A percentile compares a stretch with the other conserved stretches of the same genome.
Evolutionary conservation across 441 rosid species (phyloP).

Genomic region (Flueggea neowawraea): DNA sequence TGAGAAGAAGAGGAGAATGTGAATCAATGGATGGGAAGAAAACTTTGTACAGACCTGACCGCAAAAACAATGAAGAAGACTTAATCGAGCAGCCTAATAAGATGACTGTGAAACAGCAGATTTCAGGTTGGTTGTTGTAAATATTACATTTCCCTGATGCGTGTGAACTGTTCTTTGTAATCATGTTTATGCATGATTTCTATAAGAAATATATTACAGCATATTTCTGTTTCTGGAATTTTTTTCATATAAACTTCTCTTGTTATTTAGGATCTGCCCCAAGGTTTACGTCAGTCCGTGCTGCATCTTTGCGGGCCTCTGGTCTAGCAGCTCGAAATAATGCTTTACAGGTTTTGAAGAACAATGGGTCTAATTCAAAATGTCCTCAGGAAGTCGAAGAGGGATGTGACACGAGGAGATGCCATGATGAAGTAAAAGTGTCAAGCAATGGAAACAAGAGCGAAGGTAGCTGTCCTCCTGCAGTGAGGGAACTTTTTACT

Average conservation of each 20-base stretch:
- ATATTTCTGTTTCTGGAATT: background rate
- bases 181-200: background rate
- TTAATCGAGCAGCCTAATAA: constrained; percentile 16
- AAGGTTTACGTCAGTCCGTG: constrained; percentile 72
- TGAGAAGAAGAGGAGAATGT: constrained; percentile 9
- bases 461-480: constrained; percentile 29
- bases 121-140: constrained; percentile 26
- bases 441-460: constrained; percentile 27
- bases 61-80: constrained; percentile 12
- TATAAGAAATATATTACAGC: background rate
- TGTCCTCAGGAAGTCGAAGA: constrained; percentile 26
- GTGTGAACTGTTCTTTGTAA: background rate
- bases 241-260: constrained; percentile 2
- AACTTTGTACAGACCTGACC: background rate
- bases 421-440: constrained; percentile 24
- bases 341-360: constrained; percentile 20
- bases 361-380: constrained; percentile 19
- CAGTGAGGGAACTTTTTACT: constrained; percentile 59
- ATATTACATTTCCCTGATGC: background rate
- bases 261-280: constrained; percentile 40
- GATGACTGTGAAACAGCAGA: constrained; percentile 15
- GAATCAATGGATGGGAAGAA: constrained; percentile 16
- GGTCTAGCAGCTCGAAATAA: constrained; percentile 52
- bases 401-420: constrained; percentile 20
- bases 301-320: constrained; percentile 69